Percentiles rank a stretch among this genome's conserved stretches.
phyloP scores from a whole-genome alignment of 495 filamentous ascomycete species.

The Penicillium bovifimosum region DNA sequence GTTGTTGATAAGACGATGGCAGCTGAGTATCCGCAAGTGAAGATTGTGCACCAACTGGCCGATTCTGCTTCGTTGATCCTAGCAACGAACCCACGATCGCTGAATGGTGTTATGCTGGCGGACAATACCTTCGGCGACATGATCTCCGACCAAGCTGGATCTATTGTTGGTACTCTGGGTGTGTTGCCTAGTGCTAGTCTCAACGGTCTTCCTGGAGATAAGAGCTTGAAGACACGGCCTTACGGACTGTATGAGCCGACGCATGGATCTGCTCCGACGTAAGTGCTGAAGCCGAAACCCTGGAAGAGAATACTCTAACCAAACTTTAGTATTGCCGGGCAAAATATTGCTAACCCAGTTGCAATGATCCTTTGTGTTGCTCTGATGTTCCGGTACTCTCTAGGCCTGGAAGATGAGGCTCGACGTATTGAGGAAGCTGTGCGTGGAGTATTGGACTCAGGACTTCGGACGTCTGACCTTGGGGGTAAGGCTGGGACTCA shows the following conservation, averaged over 20 bases:
- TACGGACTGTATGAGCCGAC: constrained; percentile 42
- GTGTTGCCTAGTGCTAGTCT: constrained; percentile 47
- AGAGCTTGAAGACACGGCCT: constrained; percentile 24
- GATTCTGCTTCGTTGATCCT: constrained; percentile 47
- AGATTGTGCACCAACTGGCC: constrained; percentile 43
- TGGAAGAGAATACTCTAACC: not conserved
- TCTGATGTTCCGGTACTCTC: constrained; percentile 88
- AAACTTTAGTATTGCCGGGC: constrained; percentile 27
- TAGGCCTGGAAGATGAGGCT: constrained; percentile 69
- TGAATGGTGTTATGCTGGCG: constrained; percentile 47
- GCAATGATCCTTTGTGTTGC: constrained; percentile 83
- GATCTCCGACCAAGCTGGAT: constrained; percentile 47
- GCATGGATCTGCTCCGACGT: constrained; percentile 40
- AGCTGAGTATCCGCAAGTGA: constrained; percentile 44
- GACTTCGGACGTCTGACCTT: constrained; percentile 72
- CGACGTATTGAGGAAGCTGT: constrained; percentile 75
- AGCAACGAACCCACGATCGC: constrained; percentile 40
- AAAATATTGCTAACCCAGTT: constrained; percentile 55
- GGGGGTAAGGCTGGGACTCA: constrained; percentile 64
- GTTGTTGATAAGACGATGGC: constrained; percentile 41
- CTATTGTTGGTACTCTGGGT: constrained; percentile 44
- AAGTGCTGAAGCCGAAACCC: constrained; percentile 6
- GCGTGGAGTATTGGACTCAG: constrained; percentile 66
- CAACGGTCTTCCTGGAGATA: constrained; percentile 39
- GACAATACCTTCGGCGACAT: constrained; percentile 52